Base-by-base conservation (phyloP, 2,329 filamentous ascomycete species). In the Ophiostoma montium region DNA sequence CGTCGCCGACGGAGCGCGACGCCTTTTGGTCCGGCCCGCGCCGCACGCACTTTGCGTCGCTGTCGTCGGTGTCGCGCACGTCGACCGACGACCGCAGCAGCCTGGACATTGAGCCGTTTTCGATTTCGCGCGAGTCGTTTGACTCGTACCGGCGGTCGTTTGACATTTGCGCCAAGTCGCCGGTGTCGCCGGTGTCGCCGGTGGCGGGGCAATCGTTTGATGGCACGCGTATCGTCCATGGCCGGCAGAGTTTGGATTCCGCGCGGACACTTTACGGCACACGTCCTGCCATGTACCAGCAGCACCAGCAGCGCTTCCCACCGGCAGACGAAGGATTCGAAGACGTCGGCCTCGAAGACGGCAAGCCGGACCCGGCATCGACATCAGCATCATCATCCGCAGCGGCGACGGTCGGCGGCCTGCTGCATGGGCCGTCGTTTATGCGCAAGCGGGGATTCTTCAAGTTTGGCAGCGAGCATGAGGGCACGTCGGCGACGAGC, bases 121-220 rank as follows among this genome's bases (percentile, higher is more conserved):
- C 84, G 55, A 96, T 96, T 63, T 95, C 89, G 35, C 78, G 90
- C 59, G 92, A 96, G 67, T 95, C 89, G 2, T 96, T 96, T 61
- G 92, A 96, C 63, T 95, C 89, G 3, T 96, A 96, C 67, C 76
- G 92, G 55, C 80, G 92, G 59, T 95, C 89, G 55, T 96, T 96
- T 70, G 90, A 96, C 62, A 94, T 96, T 53, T 89, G 84, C 46
- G 90, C 89, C 35, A 81, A 82, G 54, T 92, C 87, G 35, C 90
- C 88, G 9, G 39, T 30, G 12, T 27, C 21, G 4, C 39, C 42
- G 5, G 30, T 33, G 42, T 44, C 42, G 16, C n/a, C n/a, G n/a
- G n/a, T n/a, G n/a, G n/a, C n/a, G n/a, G n/a, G n/a, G n/a, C 42
- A 23, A 5, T 19, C 30, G 5, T 19, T 23, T 7, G 10, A 64